Evolutionary conservation across 805 yeast genomes (phyloP).

Genomic region (Zygoascus tannicola): DNA sequence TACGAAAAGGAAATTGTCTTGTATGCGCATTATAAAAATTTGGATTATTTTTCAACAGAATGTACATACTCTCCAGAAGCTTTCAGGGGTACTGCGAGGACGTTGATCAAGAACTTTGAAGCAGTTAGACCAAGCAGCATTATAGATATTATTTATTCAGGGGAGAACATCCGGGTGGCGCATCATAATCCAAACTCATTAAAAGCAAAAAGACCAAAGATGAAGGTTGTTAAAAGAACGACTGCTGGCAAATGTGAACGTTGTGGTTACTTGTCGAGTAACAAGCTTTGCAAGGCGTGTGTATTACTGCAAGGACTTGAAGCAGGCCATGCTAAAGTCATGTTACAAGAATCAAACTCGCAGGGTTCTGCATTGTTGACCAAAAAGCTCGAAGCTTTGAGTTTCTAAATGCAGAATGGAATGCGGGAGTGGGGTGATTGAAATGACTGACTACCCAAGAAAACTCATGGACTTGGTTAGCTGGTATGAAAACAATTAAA

Average conservation of each 20-base stretch:
- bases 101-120: conserved; percentile 81
- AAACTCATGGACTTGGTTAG: too few relatives aligned
- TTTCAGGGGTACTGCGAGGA: conserved; percentile 93
- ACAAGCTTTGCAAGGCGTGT: conserved; percentile 88
- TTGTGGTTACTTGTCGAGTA: conserved; percentile 88
- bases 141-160: conserved; percentile 87
- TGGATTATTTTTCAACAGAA: conserved; percentile 94
- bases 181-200: conserved; percentile 9
- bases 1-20: conserved; percentile 96
- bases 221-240: neutral
- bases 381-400: conserved; percentile 43
- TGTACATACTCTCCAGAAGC: conserved; percentile 99
- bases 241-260: conserved; percentile 50
- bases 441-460: too few relatives aligned
- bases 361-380: conserved; percentile 10
- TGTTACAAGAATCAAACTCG: conserved; percentile 43
- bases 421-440: too few relatives aligned
- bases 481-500: too few relatives aligned
- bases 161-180: conserved; percentile 65
- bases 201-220: conserved; percentile 1
- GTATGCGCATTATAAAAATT: conserved; percentile 90
- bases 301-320: conserved; percentile 77
- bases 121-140: conserved; percentile 87
- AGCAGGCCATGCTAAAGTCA: conserved; percentile 56
- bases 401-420: conserved; percentile 39